These are phyloP conservation scores for Fusarium papillatum DNA, from an alignment of 2,329 filamentous ascomycete species.

Conservation along the genomic window DNA sequence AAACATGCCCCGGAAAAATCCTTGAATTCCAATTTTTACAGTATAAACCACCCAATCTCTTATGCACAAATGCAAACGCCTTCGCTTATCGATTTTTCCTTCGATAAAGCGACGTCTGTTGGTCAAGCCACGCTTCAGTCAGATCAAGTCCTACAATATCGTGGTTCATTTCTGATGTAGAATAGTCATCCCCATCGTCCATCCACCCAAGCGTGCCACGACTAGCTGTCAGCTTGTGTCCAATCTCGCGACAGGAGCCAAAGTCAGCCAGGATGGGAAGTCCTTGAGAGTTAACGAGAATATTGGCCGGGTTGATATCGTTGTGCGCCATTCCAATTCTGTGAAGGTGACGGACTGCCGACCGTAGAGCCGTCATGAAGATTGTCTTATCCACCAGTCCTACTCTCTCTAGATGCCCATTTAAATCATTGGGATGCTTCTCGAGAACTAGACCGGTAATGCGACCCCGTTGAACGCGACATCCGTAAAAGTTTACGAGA, in stretches of 20 bases:
- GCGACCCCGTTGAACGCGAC: not conserved
- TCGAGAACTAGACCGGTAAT: slow-evolving; percentile 3
- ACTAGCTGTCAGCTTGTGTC: slow-evolving; percentile 2
- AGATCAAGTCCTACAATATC: not conserved
- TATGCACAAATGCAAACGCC: not conserved
- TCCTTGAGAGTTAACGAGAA: not conserved
- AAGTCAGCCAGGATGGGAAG: slow-evolving; percentile 2
- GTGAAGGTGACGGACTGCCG: slow-evolving; percentile 3
- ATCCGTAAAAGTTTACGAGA: slow-evolving; percentile 4
- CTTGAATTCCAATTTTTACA: not conserved
- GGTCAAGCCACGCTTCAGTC: not conserved
- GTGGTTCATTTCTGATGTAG: slow-evolving; percentile 5
- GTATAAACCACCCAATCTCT: not conserved
- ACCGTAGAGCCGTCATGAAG: slow-evolving; percentile 2
- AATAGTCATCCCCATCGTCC: slow-evolving; percentile 1
- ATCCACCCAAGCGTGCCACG: slow-evolving; percentile 1
- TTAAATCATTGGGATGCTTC: not conserved
- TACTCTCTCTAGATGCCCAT: not conserved
- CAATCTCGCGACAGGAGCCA: slow-evolving; percentile 5
- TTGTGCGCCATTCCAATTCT: not conserved
- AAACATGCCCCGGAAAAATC: not conserved
- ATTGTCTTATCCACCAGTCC: not conserved
- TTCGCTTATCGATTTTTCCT: not conserved
- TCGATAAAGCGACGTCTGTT: not conserved
- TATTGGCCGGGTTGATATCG: slow-evolving; percentile 9